Evolutionary conservation across 2,329 filamentous ascomycete genomes (phyloP).

Genomic region (Penicillium crustosum): DNA sequence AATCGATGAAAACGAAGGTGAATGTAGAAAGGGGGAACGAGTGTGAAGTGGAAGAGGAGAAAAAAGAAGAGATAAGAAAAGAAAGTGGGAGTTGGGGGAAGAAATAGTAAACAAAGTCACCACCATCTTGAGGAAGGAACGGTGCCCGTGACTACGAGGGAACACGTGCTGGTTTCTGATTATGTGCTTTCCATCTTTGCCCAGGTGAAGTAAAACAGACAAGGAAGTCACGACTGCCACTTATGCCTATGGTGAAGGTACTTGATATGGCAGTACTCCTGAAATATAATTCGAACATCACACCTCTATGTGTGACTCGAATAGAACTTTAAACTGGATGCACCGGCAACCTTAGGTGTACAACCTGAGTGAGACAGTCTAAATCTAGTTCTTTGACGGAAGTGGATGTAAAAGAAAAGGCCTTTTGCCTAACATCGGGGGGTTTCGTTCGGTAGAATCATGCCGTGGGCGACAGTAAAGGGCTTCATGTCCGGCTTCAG

Average conservation of each 20-base stretch:
- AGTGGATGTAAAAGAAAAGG: background rate
- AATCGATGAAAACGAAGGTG: conserved; percentile 5
- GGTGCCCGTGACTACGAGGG: background rate
- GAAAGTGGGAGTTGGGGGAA: background rate
- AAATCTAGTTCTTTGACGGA: background rate
- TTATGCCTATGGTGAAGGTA: background rate
- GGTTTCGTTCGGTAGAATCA: background rate
- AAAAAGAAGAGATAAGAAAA: conserved; percentile 2
- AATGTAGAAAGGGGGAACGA: background rate
- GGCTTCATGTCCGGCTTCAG: background rate
- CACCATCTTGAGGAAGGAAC: conserved; percentile 3
- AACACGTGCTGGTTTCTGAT: background rate
- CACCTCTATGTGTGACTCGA: background rate
- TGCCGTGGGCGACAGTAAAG: background rate
- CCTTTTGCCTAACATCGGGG: background rate
- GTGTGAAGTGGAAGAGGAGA: conserved; percentile 1
- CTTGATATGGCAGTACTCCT: background rate
- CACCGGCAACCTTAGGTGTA: conserved; percentile 1
- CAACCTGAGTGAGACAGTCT: conserved; percentile 3
- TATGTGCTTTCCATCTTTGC: background rate
- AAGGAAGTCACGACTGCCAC: conserved; percentile 4
- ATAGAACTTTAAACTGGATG: conserved; percentile 5
- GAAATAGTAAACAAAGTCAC: conserved; percentile 5
- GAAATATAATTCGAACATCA: background rate
- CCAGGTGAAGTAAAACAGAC: background rate